phyloP scores from a whole-genome alignment of 345 rosid genomes.

The Salix koriyanagi region DNA sequence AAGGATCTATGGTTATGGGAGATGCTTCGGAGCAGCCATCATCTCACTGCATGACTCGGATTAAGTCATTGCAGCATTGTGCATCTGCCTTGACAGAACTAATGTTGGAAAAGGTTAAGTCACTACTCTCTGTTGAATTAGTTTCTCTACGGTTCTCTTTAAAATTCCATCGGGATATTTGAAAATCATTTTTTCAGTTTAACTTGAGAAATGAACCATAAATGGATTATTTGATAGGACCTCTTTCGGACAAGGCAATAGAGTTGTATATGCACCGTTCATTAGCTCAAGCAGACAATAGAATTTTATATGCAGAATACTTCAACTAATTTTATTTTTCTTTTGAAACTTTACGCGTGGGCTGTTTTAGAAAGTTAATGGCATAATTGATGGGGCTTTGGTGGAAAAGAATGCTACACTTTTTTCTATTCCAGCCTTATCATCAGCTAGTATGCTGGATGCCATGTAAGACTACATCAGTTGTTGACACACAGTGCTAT shows the following conservation, averaged over 20 bases:
- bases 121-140: background rate
- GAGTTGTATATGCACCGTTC: background rate
- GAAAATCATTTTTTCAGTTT: background rate
- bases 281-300: background rate
- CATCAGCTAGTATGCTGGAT: background rate
- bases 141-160: background rate
- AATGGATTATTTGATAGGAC: background rate
- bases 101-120: slow-evolving; percentile 59
- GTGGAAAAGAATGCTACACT: background rate
- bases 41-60: slow-evolving; percentile 62
- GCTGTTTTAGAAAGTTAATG: background rate
- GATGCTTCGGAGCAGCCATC: slow-evolving; percentile 78
- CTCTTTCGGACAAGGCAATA: background rate
- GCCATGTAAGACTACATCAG: background rate
- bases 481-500: background rate
- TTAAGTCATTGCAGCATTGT: slow-evolving; percentile 68
- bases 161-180: background rate
- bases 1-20: slow-evolving; percentile 65
- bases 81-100: slow-evolving; percentile 66
- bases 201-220: background rate
- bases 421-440: background rate
- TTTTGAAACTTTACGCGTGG: background rate
- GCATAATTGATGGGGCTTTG: background rate
- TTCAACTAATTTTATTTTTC: background rate
- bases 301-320: background rate